A percentile compares a stretch with the other conserved stretches of the same genome.
Conservation (phyloP, 2,329 filamentous ascomycete genomes). For the Microascus cirrosus region DNA sequence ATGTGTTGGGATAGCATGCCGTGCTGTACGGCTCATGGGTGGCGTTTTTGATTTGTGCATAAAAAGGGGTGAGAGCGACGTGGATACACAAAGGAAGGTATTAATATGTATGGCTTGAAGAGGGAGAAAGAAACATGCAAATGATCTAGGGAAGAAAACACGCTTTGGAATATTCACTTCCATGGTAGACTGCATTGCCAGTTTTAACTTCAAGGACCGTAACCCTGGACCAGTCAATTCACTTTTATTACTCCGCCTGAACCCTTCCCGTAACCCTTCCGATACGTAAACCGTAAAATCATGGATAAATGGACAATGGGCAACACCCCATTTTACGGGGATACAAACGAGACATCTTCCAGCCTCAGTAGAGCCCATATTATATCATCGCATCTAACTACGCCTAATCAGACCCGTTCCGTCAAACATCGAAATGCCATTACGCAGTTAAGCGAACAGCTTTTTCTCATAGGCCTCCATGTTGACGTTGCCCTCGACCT, state of each 20-base stretch:
- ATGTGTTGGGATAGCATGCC: background rate
- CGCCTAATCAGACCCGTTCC: background rate
- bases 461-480: conserved; percentile 99
- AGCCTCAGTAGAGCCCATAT: background rate
- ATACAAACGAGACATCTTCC: background rate
- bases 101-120: background rate
- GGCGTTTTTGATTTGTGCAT: background rate
- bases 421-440: background rate
- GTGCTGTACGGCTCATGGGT: background rate
- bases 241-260: background rate
- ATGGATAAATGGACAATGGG: background rate
- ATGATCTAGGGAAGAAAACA: background rate
- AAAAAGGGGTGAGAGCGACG: background rate
- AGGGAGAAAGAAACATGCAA: background rate
- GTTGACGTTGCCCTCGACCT: conserved; percentile 94
- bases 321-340: background rate
- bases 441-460: conserved; percentile 65
- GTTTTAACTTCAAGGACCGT: background rate
- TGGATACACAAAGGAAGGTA: background rate
- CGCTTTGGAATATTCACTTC: background rate
- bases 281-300: background rate
- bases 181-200: background rate
- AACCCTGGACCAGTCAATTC: background rate
- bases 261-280: background rate
- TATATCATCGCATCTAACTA: background rate